A percentile compares a stretch with the other conserved stretches of the same genome.
These are phyloP conservation scores for Aspergillus biplanus DNA, from an alignment of 495 filamentous ascomycete genomes.

Conservation along the genomic window DNA sequence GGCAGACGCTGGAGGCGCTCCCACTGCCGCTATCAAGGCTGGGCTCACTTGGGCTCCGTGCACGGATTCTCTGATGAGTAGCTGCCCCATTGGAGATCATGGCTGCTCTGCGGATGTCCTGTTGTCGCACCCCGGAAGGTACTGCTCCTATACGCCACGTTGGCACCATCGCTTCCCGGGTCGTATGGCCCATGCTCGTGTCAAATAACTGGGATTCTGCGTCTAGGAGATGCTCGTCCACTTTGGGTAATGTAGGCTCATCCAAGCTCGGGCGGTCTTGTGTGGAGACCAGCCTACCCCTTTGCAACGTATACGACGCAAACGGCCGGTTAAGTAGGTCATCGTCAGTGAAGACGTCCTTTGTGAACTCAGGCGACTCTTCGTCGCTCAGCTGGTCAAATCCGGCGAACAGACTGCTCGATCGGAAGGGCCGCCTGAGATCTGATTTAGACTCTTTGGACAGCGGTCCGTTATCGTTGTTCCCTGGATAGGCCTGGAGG, in stretches of 20 bases:
- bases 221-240: constrained; percentile 45
- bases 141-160: constrained; percentile 25
- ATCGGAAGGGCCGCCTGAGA: constrained; percentile 70
- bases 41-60: constrained; percentile 75
- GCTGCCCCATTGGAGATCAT: constrained; percentile 78
- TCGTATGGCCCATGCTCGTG: constrained; percentile 5
- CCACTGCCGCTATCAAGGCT: constrained; percentile 57
- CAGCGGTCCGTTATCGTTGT: constrained; percentile 80
- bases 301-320: constrained; percentile 46
- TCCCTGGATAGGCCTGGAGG: constrained; percentile 74
- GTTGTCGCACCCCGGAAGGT: constrained; percentile 42
- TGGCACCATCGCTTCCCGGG: constrained; percentile 16
- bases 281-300: constrained; percentile 46
- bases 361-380: constrained; percentile 38
- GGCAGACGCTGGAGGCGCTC: constrained; percentile 47
- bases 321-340: constrained; percentile 49
- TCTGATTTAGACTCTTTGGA: constrained; percentile 57
- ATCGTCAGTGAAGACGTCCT: constrained; percentile 54
- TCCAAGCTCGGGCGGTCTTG: constrained; percentile 42
- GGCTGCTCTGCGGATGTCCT: constrained; percentile 64
- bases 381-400: constrained; percentile 68
- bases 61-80: constrained; percentile 65
- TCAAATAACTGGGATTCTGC: constrained; percentile 35
- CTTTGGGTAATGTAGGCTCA: constrained; percentile 40
- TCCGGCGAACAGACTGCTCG: constrained; percentile 84